Evolutionary conservation across 1,284 basidiomycete species (phyloP).

Genomic region (Austroboletus novae-zelandiae): DNA sequence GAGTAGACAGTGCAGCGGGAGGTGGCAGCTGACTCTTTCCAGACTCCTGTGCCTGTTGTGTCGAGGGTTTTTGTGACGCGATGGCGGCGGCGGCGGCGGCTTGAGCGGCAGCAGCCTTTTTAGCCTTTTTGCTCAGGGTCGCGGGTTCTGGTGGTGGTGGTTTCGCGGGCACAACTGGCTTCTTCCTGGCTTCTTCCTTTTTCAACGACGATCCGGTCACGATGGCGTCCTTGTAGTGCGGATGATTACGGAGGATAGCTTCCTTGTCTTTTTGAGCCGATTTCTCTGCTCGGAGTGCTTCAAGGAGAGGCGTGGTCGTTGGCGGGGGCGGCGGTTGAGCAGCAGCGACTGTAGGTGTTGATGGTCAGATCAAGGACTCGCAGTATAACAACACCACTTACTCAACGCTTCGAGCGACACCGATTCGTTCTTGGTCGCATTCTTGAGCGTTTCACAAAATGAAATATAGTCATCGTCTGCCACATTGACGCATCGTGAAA

Average conservation of each 20-base stretch:
- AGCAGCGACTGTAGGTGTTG: conserved; percentile 48
- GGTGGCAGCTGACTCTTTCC: conserved; percentile 9
- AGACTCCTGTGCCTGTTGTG: conserved; percentile 12
- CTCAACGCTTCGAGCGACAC: conserved; percentile 62
- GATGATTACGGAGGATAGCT: conserved; percentile 62
- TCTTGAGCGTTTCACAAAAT: conserved; percentile 68
- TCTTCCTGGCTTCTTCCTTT: conserved; percentile 57
- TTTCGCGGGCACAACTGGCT: conserved; percentile 21
- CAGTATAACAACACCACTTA: conserved; percentile 33
- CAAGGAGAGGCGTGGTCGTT: conserved; percentile 84
- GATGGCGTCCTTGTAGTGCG: conserved; percentile 58
- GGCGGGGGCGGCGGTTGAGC: conserved; percentile 56
- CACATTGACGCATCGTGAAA: neutral
- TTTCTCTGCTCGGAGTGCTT: conserved; percentile 83
- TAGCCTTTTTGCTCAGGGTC: conserved; percentile 40
- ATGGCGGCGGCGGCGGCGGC: neutral
- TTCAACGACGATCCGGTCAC: conserved; percentile 31
- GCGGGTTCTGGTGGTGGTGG: conserved; percentile 1
- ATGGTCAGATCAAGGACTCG: conserved; percentile 3
- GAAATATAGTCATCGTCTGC: conserved; percentile 80
- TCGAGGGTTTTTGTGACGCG: conserved; percentile 12
- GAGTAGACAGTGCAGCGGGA: conserved; percentile 5
- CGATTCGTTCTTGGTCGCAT: conserved; percentile 50
- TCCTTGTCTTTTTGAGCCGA: conserved; percentile 70
- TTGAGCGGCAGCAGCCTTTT: conserved; percentile 36